Conservation (phyloP, 768 basidiomycete species). For the Naganishia onofrii region DNA sequence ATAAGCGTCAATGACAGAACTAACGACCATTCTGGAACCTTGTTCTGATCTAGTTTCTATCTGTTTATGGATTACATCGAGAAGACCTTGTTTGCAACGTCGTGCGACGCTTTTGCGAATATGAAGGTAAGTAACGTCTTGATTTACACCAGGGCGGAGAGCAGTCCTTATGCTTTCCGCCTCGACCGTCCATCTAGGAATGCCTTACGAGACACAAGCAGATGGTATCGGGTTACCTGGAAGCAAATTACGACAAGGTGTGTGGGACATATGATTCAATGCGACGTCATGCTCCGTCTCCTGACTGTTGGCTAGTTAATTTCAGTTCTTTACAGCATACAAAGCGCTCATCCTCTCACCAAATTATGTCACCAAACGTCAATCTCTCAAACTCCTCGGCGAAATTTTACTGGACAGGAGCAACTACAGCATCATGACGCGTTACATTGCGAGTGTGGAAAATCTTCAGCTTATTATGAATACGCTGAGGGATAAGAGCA, state of each 20-base stretch:
- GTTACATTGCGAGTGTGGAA: conserved; percentile 88
- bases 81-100: conserved; percentile 94
- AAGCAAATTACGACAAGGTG: conserved; percentile 94
- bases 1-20: too few relatives aligned
- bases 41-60: conserved; percentile 69
- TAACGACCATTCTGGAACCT: background rate
- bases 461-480: conserved; percentile 99
- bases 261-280: conserved; percentile 41
- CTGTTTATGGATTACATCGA: conserved; percentile 95
- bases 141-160: background rate
- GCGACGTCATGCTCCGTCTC: background rate
- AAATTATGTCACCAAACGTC: conserved; percentile 99
- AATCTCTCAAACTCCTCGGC: conserved; percentile 94
- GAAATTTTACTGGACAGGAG: conserved; percentile 96
- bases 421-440: conserved; percentile 98
- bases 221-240: conserved; percentile 95
- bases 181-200: conserved; percentile 57
- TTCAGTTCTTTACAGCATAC: conserved; percentile 91
- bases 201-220: conserved; percentile 93
- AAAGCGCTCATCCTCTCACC: conserved; percentile 84
- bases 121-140: conserved; percentile 62
- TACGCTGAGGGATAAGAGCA: conserved; percentile 92
- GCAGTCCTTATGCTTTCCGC: background rate
- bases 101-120: conserved; percentile 95
- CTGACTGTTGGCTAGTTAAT: background rate